Evolutionary conservation across 495 filamentous ascomycete genomes (phyloP).

Genomic region (Neurospora tetraspora): DNA sequence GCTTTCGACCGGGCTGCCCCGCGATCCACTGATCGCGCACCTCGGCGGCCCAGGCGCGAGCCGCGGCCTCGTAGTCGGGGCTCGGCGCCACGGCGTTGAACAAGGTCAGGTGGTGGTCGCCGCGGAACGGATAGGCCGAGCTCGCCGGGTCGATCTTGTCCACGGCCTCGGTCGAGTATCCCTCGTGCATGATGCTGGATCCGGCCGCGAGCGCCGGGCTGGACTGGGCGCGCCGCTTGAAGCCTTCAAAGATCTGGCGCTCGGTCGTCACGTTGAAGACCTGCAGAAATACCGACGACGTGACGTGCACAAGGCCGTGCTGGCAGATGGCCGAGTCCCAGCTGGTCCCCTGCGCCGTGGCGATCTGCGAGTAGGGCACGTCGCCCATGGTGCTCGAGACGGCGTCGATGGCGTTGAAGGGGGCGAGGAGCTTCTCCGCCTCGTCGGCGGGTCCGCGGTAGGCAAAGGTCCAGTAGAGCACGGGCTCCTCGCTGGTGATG

Average conservation of each 20-base stretch:
- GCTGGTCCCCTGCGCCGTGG: background rate
- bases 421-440: slow-evolving; percentile 7
- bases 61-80: background rate
- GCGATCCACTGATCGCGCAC: background rate
- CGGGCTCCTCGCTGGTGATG: background rate
- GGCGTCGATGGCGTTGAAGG: slow-evolving; percentile 12
- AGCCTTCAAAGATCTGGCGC: slow-evolving; percentile 14
- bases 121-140: slow-evolving; percentile 31
- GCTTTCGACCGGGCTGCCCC: background rate
- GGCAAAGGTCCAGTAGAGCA: slow-evolving; percentile 14
- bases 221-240: background rate
- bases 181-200: slow-evolving; percentile 27
- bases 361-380: slow-evolving; percentile 8
- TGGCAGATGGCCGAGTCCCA: background rate
- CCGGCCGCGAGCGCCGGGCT: slow-evolving; percentile 9
- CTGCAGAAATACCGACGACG: background rate
- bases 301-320: background rate
- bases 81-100: background rate
- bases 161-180: slow-evolving; percentile 28
- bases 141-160: slow-evolving; percentile 13
- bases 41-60: background rate
- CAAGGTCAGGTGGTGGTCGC: slow-evolving; percentile 4
- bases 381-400: slow-evolving; percentile 4
- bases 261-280: slow-evolving; percentile 14
- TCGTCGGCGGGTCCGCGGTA: slow-evolving; percentile 10